Evolutionary conservation across 352 stramenopile species (phyloP), one percentile per base, ranked within the genome.

Genomic region (Phytophthora parvispora): DNA sequence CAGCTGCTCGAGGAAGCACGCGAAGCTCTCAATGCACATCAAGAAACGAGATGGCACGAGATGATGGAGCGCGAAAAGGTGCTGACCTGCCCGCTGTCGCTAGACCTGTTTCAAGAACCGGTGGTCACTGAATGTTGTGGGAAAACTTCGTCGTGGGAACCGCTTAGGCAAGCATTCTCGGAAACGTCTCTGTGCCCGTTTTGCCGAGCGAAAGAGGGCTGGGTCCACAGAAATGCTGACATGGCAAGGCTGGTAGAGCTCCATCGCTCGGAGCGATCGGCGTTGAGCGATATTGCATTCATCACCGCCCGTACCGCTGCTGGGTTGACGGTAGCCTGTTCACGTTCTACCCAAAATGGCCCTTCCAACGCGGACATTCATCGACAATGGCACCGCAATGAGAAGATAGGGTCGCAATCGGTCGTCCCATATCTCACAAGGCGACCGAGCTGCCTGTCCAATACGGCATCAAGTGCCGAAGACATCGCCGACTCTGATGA

Each of bases 121-220:
- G 43, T 60, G 20, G 24, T 45, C 13, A 49, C 52, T 15, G 34
- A 47, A 38, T 60, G 52, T 27, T 60, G 52, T 31, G 34, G 31
- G 13, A 60, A 60, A 31, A 60, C n/a, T 5, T 15, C 38, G 48
- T 60, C 52, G 34, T 27, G 34, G 34, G 38, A 47, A 1, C 18
- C 32, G 3, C n/a, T 49, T 10, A 15, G 15, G 6, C 18, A 49
- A 22, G 29, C 31, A 24, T 13, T 27, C 5, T 12, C 18, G 13
- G 7, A 25, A 6, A 48, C 2, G 3, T 34, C 52, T 2, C 9
- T 24, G 13, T 60, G 52, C 49, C 52, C 52, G n/a, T 60, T 60
- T 38, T 48, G 52, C 52, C 9, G 24, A 6, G 18, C 31, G 13
- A 24, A 60, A 29, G 29, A 20, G 8, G n/a, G 20, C 12, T 28